Evolutionary conservation across 768 basidiomycete genomes (phyloP), one percentile per base, ranked within the genome.

Genomic region (Rhizopogon rudus): DNA sequence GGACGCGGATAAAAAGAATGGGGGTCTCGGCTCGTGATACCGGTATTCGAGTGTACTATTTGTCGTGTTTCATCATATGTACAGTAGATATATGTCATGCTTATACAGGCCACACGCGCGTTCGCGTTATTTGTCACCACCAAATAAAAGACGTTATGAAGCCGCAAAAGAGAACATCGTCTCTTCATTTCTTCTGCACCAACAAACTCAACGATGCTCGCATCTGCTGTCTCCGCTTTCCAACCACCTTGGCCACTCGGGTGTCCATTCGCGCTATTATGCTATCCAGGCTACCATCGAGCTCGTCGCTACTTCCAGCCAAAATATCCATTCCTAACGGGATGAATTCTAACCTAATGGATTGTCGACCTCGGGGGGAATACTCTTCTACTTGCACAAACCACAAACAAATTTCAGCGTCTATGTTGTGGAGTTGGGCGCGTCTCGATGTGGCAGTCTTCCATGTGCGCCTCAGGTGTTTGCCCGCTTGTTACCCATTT

Each of bases 301-400:
- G 56, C 61, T 58, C 60, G 52, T 64, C 61, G 61, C 66, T 67
- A 58, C 57, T 73, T 71, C 66, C 72, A 78, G 76, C 79, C 80
- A 81, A 76, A 79, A 78, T 69, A 68, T 76, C 73, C 76, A 71
- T 76, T 75, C 74, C 66, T 67, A 62, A 65, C 64, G 61, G 65
- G 71, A 78, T 78, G 80, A 70, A 69, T 74, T 78, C 79, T 83
- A 84, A 84, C 82, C 82, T 81, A 83, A 84, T 77, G 74, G 66
- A 63, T 65, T 57, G 63, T 63, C 63, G 74, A 71, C 67, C 61
- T 60, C 54, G 53, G 55, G 71, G 70, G 69, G 57, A 62, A 61
- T 55, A 48, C 44, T 43, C 60, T 56, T 63, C 57, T 53, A 61
- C 62, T 62, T 63, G 60, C 57, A 59, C 60, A 58, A 62, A 64